phyloP scores from a whole-genome alignment of 208 protist genomes.

The Acanthamoeba castellanii region DNA sequence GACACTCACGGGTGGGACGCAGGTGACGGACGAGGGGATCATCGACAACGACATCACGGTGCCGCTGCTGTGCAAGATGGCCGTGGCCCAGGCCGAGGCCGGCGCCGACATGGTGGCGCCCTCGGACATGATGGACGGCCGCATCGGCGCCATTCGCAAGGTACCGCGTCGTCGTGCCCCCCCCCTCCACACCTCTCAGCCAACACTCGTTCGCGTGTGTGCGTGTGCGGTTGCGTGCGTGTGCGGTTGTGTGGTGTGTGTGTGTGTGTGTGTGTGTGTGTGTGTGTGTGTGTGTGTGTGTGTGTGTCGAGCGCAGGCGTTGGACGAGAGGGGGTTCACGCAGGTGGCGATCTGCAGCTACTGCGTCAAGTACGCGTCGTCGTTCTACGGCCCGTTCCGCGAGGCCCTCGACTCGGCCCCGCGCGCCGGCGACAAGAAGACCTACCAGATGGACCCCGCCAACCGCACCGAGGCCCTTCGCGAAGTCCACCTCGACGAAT shows the following conservation, averaged over 20 bases:
- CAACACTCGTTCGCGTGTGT: conserved; percentile 52
- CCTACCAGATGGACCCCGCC: conserved; percentile 90
- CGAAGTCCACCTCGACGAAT: conserved; percentile 76
- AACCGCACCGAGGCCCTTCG: conserved; percentile 82
- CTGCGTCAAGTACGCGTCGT: conserved; percentile 91
- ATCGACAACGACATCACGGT: conserved; percentile 90
- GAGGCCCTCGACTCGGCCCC: conserved; percentile 88
- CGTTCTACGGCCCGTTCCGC: conserved; percentile 94
- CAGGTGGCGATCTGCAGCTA: conserved; percentile 86
- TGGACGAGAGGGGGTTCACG: conserved; percentile 78
- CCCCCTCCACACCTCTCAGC: conserved; percentile 47
- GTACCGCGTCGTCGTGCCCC: neutral
- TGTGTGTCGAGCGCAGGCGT: conserved; percentile 32
- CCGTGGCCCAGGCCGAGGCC: conserved; percentile 86
- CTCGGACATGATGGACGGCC: conserved; percentile 95
- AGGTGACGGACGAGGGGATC: conserved; percentile 80
- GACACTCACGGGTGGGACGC: neutral
- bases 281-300: conserved; percentile 9
- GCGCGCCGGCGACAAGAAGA: conserved; percentile 86
- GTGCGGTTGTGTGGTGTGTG: conserved; percentile 66
- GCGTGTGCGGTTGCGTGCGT: conserved; percentile 8
- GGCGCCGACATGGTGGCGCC: conserved; percentile 92
- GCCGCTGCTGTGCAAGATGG: conserved; percentile 86
- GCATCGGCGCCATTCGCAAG: conserved; percentile 89
- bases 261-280: neutral